A percentile compares a stretch with the other conserved stretches of the same genome.
phyloP scores from a whole-genome alignment of 106 monocot species.

The Dendrobium chrysotoxum region DNA sequence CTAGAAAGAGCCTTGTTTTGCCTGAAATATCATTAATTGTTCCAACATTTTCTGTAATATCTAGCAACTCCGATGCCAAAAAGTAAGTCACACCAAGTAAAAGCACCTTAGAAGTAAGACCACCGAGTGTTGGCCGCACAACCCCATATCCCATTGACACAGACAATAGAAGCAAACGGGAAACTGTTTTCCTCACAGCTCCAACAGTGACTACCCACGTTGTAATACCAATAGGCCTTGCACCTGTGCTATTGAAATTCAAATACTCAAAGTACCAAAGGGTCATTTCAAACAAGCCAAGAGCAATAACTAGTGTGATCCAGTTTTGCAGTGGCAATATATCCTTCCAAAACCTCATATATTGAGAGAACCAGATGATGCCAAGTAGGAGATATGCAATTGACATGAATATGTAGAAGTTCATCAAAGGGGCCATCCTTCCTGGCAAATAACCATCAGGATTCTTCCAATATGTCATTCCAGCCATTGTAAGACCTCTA shows the following conservation, averaged over 20 bases:
- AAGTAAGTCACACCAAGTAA: constrained; percentile 91
- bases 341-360: constrained; percentile 82
- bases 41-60: constrained; percentile 92
- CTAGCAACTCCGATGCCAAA: constrained; percentile 80
- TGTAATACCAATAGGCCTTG: constrained; percentile 83
- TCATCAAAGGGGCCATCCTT: constrained; percentile 93
- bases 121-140: constrained; percentile 89
- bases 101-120: constrained; percentile 94
- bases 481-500: constrained; percentile 72
- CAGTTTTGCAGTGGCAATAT: constrained; percentile 81
- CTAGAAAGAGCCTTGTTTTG: constrained; percentile 79
- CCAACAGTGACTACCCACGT: constrained; percentile 97
- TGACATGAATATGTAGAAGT: constrained; percentile 78
- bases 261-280: constrained; percentile 95
- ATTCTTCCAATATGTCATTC: constrained; percentile 89
- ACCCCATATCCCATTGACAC: constrained; percentile 98
- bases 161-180: constrained; percentile 75
- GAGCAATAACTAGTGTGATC: constrained; percentile 72
- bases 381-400: constrained; percentile 63
- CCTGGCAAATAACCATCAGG: constrained; percentile 89
- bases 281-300: constrained; percentile 94
- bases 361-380: constrained; percentile 72
- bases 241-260: constrained; percentile 73
- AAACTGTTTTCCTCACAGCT: constrained; percentile 77
- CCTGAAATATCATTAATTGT: constrained; percentile 91